Percentiles rank a stretch among this genome's conserved stretches.
Evolutionary conservation across 495 filamentous ascomycete species (phyloP).

Genomic region (Stereocaulon alpinum): DNA sequence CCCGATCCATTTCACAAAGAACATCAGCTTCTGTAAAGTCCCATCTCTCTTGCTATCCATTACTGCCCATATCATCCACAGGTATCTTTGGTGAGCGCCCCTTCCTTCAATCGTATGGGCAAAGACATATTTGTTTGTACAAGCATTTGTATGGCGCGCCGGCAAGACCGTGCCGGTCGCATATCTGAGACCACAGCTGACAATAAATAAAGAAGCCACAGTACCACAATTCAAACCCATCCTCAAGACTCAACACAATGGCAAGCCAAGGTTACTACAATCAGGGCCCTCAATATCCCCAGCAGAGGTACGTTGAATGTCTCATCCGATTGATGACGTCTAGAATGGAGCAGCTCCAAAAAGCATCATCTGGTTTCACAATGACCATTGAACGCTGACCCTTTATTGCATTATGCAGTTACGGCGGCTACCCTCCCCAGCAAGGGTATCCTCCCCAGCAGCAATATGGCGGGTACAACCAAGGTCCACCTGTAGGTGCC

Average conservation of each 20-base stretch:
- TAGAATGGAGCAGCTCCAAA: background rate
- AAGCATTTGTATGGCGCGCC: slow-evolving; percentile 7
- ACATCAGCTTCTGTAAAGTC: background rate
- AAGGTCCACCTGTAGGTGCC: slow-evolving; percentile 29
- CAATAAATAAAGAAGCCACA: background rate
- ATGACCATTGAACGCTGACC: slow-evolving; percentile 5
- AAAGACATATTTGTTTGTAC: background rate
- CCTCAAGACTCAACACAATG: slow-evolving; percentile 26
- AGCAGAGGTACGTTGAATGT: slow-evolving; percentile 25
- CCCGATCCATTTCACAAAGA: background rate
- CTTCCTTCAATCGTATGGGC: background rate
- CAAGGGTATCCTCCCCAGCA: slow-evolving; percentile 30
- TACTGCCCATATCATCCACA: background rate
- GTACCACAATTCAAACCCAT: background rate
- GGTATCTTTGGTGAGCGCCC: background rate
- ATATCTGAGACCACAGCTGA: slow-evolving; percentile 5
- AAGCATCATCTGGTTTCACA: background rate
- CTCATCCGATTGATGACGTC: slow-evolving; percentile 17
- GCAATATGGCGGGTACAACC: slow-evolving; percentile 32
- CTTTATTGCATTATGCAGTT: slow-evolving; percentile 9
- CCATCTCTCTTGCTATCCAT: background rate
- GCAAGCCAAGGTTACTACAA: slow-evolving; percentile 39
- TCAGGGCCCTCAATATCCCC: slow-evolving; percentile 29
- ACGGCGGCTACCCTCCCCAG: slow-evolving; percentile 24
- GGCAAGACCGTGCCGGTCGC: background rate